Evolutionary conservation across 169 alveolate species (phyloP).

Genomic region (Cryptosporidium ubiquitum): DNA sequence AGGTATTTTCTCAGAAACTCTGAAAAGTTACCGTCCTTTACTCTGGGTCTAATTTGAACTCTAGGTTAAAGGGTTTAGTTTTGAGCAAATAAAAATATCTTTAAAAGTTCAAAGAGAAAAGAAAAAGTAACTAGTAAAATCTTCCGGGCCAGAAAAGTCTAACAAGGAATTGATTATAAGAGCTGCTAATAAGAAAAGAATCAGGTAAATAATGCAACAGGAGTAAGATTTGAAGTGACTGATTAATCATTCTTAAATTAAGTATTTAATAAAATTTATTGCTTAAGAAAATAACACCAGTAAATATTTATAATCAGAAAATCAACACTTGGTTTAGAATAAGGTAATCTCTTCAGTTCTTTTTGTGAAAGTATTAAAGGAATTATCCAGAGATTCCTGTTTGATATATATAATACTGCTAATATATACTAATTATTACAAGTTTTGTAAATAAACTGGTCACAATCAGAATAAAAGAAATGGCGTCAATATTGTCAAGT

Average conservation of each 20-base stretch:
- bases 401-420: neutral
- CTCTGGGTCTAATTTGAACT: neutral
- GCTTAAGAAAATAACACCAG: neutral
- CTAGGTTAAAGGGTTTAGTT: neutral
- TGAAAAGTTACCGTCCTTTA: neutral
- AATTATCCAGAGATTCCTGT: neutral
- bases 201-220: constrained; percentile 7
- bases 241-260: neutral
- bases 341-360: neutral
- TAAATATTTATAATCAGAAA: neutral
- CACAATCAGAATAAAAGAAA: neutral
- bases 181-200: neutral
- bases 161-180: neutral
- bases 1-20: neutral
- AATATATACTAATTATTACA: neutral
- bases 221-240: neutral
- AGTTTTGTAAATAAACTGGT: neutral
- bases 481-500: constrained; percentile 62
- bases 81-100: neutral
- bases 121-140: neutral
- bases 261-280: neutral
- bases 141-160: neutral
- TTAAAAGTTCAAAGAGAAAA: neutral
- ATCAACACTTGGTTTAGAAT: neutral
- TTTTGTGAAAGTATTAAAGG: neutral